Evolutionary conservation across 2,329 filamentous ascomycete genomes (phyloP).

Genomic region (Aspergillus intermedius): DNA sequence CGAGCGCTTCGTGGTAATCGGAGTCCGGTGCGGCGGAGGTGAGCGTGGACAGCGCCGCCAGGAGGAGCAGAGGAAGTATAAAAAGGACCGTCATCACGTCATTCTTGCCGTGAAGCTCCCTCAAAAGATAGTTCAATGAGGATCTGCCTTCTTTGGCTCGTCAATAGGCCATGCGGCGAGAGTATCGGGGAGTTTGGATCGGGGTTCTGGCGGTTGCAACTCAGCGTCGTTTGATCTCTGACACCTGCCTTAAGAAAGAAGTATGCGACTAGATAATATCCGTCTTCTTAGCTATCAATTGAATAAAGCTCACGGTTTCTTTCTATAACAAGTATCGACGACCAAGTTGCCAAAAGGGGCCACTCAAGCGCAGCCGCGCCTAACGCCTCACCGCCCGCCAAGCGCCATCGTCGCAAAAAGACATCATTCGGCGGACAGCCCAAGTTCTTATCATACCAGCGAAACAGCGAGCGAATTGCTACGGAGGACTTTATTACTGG

Average conservation of each 20-base stretch:
- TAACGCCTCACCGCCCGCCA: slow-evolving; percentile 20
- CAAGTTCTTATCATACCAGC: background rate
- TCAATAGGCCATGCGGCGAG: slow-evolving; percentile 6
- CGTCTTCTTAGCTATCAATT: background rate
- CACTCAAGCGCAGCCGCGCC: slow-evolving; percentile 18
- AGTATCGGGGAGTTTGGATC: background rate
- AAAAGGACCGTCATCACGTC: slow-evolving; percentile 39
- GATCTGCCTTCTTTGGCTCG: background rate
- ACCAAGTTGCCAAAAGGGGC: slow-evolving; percentile 1
- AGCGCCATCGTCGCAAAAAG: slow-evolving; percentile 3
- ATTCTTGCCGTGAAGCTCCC: slow-evolving; percentile 26
- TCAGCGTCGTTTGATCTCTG: too few relatives aligned
- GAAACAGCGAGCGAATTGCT: background rate
- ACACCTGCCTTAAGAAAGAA: too few relatives aligned
- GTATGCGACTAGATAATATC: background rate
- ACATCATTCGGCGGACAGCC: background rate
- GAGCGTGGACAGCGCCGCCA: slow-evolving; percentile 34
- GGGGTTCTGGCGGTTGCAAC: too few relatives aligned
- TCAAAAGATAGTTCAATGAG: slow-evolving; percentile 3
- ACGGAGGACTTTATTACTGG: too few relatives aligned
- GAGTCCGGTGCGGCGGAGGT: slow-evolving; percentile 45
- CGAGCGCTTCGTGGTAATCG: slow-evolving; percentile 74
- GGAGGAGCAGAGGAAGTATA: slow-evolving; percentile 35
- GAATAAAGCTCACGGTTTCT: background rate
- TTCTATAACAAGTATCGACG: background rate